phyloP scores from a whole-genome alignment of 2,329 filamentous ascomycete genomes.

The Chaetomiaceae sp. region DNA sequence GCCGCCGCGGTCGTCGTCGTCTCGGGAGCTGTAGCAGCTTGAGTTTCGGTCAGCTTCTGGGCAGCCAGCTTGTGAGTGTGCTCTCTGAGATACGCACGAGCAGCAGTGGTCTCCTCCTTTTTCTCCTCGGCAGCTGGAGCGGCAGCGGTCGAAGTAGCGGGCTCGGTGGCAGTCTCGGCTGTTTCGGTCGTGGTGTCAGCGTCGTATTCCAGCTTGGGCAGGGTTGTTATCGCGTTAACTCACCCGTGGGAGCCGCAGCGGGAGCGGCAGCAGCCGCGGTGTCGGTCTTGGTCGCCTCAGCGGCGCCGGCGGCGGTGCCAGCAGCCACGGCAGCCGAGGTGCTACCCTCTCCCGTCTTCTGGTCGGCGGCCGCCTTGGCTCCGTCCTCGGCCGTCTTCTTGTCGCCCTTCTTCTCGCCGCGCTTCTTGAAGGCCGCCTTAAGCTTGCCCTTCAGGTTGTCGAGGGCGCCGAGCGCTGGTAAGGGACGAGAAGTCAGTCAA shows the following conservation, averaged over 20 bases:
- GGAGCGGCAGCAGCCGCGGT: conserved; percentile 25
- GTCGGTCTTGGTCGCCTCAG: conserved; percentile 28
- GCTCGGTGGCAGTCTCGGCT: conserved; percentile 16
- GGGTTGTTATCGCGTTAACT: conserved; percentile 15
- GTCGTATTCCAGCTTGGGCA: too few species aligned
- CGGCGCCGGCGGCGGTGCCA: conserved; percentile 20
- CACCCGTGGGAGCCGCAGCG: conserved; percentile 22
- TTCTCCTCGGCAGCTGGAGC: conserved; percentile 3
- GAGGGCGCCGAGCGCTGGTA: conserved; percentile 42
- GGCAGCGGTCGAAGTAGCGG: too few species aligned
- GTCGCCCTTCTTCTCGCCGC: conserved; percentile 31
- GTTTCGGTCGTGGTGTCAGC: not conserved
- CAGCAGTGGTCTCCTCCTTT: conserved; percentile 21
- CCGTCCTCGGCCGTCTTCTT: conserved; percentile 23
- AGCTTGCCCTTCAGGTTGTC: conserved; percentile 52
- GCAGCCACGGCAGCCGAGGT: conserved; percentile 24
- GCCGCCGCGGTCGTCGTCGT: conserved; percentile 13
- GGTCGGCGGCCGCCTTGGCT: conserved; percentile 27
- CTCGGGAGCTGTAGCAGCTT: not conserved
- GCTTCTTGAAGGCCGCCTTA: conserved; percentile 48
- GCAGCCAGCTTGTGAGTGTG: too few species aligned
- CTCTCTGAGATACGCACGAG: conserved; percentile 1
- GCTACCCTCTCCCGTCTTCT: conserved; percentile 26
- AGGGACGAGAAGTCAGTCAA: not conserved
- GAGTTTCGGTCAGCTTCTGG: too few species aligned